A percentile compares a stretch with the other conserved stretches of the same genome.
Evolutionary conservation across 345 rosid species (phyloP).

Genomic region (Salix brachista): DNA sequence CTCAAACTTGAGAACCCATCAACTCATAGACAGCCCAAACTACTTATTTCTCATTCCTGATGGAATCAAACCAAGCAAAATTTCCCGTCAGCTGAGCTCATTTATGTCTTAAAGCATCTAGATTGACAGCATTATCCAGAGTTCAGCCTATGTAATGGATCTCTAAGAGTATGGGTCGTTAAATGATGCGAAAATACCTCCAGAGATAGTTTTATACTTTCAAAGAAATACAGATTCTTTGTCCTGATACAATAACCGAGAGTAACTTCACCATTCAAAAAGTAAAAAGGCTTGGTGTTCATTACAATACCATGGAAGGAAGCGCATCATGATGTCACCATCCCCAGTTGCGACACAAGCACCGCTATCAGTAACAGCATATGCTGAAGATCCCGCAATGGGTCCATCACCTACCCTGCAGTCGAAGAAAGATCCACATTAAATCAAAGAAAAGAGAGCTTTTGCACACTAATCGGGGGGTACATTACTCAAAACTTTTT

Average conservation of each 20-base stretch:
- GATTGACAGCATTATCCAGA: not conserved
- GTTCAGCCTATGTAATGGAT: not conserved
- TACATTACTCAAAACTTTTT: not conserved
- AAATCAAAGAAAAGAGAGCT: not conserved
- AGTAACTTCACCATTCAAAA: not conserved
- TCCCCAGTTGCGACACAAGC: slow-evolving; percentile 99
- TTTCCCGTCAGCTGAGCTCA: not conserved
- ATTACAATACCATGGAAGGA: slow-evolving; percentile 76
- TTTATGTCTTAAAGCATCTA: not conserved
- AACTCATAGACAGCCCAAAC: not conserved
- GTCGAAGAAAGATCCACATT: slow-evolving; percentile 14
- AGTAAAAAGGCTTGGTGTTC: not conserved
- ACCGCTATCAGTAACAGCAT: slow-evolving; percentile 78
- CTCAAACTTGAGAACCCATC: not conserved
- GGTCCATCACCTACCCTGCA: slow-evolving; percentile 96
- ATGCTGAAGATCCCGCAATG: slow-evolving; percentile 82
- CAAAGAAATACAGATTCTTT: not conserved
- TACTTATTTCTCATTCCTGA: not conserved
- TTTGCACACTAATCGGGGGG: not conserved
- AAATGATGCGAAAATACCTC: not conserved
- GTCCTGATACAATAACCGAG: not conserved
- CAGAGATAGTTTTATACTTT: not conserved
- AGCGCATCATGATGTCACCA: slow-evolving; percentile 97
- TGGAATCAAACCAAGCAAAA: not conserved
- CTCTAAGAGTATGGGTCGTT: not conserved